These are phyloP conservation scores for Colletotrichum euphorbiae DNA, from an alignment of 2,329 filamentous ascomycete species.

Conservation along the genomic window DNA sequence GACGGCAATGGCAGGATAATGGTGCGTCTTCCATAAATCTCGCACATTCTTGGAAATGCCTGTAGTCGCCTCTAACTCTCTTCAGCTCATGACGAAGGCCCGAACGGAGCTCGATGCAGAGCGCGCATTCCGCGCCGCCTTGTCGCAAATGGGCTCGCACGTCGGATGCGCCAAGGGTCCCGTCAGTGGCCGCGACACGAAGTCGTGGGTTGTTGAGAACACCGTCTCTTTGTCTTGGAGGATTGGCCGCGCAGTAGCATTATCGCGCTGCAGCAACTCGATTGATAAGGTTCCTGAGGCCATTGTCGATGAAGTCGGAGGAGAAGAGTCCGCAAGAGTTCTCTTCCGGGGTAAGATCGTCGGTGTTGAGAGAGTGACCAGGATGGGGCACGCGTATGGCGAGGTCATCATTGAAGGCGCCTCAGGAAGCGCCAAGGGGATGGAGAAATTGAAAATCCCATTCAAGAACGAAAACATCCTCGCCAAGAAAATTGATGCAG, in stretches of 20 bases:
- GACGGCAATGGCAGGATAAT: slow-evolving; percentile 34
- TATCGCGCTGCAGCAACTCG: slow-evolving; percentile 46
- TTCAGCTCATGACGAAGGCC: slow-evolving; percentile 57
- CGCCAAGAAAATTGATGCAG: slow-evolving; percentile 53
- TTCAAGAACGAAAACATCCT: slow-evolving; percentile 82
- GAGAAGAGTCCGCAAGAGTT: slow-evolving; percentile 62
- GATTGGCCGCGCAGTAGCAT: slow-evolving; percentile 58
- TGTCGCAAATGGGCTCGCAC: slow-evolving; percentile 66
- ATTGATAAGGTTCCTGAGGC: slow-evolving; percentile 66
- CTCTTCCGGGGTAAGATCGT: slow-evolving; percentile 74
- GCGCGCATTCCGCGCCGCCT: slow-evolving; percentile 61
- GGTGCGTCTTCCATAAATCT: not conserved
- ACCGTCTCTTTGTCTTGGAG: slow-evolving; percentile 46
- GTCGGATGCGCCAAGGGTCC: slow-evolving; percentile 62
- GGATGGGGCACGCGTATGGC: slow-evolving; percentile 70
- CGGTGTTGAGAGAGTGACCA: slow-evolving; percentile 66
- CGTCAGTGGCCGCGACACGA: slow-evolving; percentile 61
- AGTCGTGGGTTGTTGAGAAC: slow-evolving; percentile 63
- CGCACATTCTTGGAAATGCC: not conserved
- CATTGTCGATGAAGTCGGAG: slow-evolving; percentile 69
- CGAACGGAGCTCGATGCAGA: slow-evolving; percentile 62
- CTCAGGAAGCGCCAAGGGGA: slow-evolving; percentile 47
- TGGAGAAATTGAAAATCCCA: slow-evolving; percentile 66
- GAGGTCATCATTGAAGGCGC: slow-evolving; percentile 66
- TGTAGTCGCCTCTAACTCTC: not conserved